Conservation (phyloP, 1,139 yeast species). For the Nakaseomyces uthaithaninus region DNA sequence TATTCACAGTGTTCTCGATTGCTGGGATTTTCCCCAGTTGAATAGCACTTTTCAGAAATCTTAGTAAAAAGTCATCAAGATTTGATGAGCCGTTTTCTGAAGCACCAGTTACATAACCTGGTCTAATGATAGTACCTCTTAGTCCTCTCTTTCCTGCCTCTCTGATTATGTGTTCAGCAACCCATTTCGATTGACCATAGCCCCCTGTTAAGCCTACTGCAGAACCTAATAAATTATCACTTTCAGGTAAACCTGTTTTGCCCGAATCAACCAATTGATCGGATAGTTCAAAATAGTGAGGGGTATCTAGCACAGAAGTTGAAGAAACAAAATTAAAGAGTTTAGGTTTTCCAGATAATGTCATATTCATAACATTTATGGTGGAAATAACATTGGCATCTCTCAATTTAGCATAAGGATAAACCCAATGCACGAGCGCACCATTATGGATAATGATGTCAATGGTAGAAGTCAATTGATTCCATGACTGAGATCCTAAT, state of each 20-base stretch:
- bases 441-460: constrained; percentile 93
- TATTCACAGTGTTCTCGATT: constrained; percentile 78
- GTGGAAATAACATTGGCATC: constrained; percentile 92
- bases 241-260: constrained; percentile 63
- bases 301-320: constrained; percentile 84
- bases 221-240: constrained; percentile 77
- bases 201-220: constrained; percentile 79
- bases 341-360: constrained; percentile 76
- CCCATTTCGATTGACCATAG: constrained; percentile 97
- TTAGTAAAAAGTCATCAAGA: constrained; percentile 89
- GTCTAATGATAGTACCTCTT: constrained; percentile 82
- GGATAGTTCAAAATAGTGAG: constrained; percentile 67
- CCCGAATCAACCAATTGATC: constrained; percentile 62
- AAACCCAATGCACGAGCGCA: constrained; percentile 98
- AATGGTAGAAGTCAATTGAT: constrained; percentile 43
- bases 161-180: constrained; percentile 82
- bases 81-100: constrained; percentile 78
- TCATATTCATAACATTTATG: constrained; percentile 71
- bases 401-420: constrained; percentile 81
- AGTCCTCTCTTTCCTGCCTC: constrained; percentile 82
- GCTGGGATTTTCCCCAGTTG: constrained; percentile 83
- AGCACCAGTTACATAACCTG: constrained; percentile 93
- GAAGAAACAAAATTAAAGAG: constrained; percentile 88
- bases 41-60: constrained; percentile 90
- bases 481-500: constrained; percentile 51